Conservation (phyloP, 2,329 filamentous ascomycete species). For the Macrophomina phaseolina region DNA sequence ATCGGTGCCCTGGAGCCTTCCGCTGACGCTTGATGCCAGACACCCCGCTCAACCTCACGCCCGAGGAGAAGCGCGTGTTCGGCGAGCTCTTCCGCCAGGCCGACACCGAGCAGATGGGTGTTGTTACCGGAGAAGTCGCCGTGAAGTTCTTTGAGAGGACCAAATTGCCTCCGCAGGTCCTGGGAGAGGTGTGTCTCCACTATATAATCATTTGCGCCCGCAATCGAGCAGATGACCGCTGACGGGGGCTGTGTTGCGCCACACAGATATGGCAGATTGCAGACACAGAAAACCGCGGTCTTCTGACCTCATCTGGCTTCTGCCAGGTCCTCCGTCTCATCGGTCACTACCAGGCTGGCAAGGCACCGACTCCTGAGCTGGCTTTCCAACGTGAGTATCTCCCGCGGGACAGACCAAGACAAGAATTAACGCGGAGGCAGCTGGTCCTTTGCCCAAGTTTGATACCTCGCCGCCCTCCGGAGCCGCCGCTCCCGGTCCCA, state of each 20-base stretch:
- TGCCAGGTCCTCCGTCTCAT: slow-evolving; percentile 92
- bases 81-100: slow-evolving; percentile 92
- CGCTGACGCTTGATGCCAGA: slow-evolving; percentile 29
- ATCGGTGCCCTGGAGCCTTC: slow-evolving; percentile 32
- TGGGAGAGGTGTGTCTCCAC: slow-evolving; percentile 62
- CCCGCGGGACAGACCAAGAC: background rate
- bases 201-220: background rate
- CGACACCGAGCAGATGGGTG: slow-evolving; percentile 87
- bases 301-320: slow-evolving; percentile 91
- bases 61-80: slow-evolving; percentile 93
- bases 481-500: slow-evolving; percentile 58
- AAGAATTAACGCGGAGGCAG: slow-evolving; percentile 39
- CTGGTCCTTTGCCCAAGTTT: slow-evolving; percentile 89
- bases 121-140: slow-evolving; percentile 93
- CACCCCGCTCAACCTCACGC: slow-evolving; percentile 80
- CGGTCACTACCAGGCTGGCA: slow-evolving; percentile 89
- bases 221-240: slow-evolving; percentile 25
- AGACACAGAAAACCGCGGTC: slow-evolving; percentile 93
- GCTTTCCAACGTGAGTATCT: slow-evolving; percentile 71
- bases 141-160: slow-evolving; percentile 99
- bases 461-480: slow-evolving; percentile 67
- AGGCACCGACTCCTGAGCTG: slow-evolving; percentile 79
- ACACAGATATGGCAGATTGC: slow-evolving; percentile 97
- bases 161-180: slow-evolving; percentile 78
- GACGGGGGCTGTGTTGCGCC: slow-evolving; percentile 16